phyloP scores from a whole-genome alignment of 129 eudicot genomes.

The Flaveria ramosissima region DNA sequence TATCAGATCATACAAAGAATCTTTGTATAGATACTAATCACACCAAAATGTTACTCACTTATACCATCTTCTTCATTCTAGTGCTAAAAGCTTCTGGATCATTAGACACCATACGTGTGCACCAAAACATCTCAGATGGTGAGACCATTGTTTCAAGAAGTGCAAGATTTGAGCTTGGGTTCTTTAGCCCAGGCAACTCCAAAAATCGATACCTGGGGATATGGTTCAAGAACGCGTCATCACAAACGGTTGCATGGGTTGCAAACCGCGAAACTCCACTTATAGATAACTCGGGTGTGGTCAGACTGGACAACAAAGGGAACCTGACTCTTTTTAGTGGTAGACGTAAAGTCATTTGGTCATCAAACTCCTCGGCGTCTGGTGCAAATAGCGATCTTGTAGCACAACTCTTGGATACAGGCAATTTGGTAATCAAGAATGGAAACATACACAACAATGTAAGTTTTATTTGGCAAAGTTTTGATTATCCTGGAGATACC shows the following conservation, averaged over 20 bases:
- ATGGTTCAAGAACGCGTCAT: conserved; percentile 23
- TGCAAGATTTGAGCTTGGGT: conserved; percentile 36
- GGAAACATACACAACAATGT: not conserved
- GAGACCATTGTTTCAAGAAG: conserved; percentile 30
- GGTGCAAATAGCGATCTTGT: not conserved
- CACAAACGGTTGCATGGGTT: conserved; percentile 27
- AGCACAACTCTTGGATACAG: conserved; percentile 35
- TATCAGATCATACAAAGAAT: too few relatives aligned
- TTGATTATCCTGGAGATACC: conserved; percentile 28
- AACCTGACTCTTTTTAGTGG: conserved; percentile 22
- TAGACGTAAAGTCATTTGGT: conserved; percentile 20
- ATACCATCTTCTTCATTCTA: conserved; percentile 11
- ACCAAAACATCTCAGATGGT: conserved; percentile 31
- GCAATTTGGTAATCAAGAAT: conserved; percentile 28
- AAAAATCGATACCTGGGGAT: conserved; percentile 26
- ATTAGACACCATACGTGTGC: conserved; percentile 25
- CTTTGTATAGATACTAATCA: not conserved
- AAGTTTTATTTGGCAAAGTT: conserved; percentile 18
- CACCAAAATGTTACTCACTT: not conserved
- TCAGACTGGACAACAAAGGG: conserved; percentile 23
- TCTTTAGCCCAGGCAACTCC: conserved; percentile 40
- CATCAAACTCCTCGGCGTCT: conserved; percentile 27
- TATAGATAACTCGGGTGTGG: conserved; percentile 15
- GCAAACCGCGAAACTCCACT: conserved; percentile 33
- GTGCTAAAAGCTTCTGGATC: conserved; percentile 8